These are phyloP conservation scores for Zasmidium cellare DNA, from an alignment of 2,329 filamentous ascomycete genomes.

Conservation along the genomic window DNA sequence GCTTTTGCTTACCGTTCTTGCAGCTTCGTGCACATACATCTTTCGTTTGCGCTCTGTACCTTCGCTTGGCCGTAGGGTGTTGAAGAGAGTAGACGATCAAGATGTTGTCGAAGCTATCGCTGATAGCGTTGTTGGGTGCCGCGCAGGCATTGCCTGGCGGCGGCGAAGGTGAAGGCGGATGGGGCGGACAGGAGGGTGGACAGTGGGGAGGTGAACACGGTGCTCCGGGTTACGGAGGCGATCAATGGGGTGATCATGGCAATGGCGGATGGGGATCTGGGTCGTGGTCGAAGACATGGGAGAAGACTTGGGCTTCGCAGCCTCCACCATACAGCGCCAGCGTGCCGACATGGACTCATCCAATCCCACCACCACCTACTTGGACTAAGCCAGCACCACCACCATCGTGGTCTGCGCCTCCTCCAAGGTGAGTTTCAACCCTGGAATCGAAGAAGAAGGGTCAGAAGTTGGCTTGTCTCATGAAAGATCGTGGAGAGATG, in stretches of 20 bases:
- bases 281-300: not conserved
- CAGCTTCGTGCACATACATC: too few species aligned
- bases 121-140: constrained; percentile 11
- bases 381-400: not conserved
- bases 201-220: too few species aligned
- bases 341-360: too few species aligned
- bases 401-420: not conserved
- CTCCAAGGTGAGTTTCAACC: too few species aligned
- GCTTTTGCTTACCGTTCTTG: constrained; percentile 2
- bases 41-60: not conserved
- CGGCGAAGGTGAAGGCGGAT: not conserved
- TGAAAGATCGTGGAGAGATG: too few species aligned
- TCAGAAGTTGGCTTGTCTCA: too few species aligned
- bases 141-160: constrained; percentile 11
- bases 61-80: constrained; percentile 4
- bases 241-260: not conserved
- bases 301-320: not conserved
- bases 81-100: not conserved
- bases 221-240: not conserved
- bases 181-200: not conserved
- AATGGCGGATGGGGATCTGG: too few species aligned
- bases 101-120: constrained; percentile 16
- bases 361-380: not conserved
- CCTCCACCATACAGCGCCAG: not conserved
- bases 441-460: too few species aligned